Evolutionary conservation across 1,284 basidiomycete species (phyloP), one percentile per base, ranked within the genome.

Genomic region (Tilletia walkeri): DNA sequence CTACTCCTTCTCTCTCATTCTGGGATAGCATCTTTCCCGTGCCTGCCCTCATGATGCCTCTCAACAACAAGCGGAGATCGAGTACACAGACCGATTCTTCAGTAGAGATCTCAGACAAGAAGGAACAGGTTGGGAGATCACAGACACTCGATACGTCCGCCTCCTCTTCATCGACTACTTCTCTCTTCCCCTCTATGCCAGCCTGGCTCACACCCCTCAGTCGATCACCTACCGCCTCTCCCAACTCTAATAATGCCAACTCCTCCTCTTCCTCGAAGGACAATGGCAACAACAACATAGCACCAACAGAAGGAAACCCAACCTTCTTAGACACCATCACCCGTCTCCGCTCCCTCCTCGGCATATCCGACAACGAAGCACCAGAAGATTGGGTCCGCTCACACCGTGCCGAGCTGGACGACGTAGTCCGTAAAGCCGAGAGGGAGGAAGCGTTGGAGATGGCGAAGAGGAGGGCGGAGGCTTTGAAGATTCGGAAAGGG

Each of bases 261-360:
- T 20, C 66, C 36, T 61, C 56, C 56, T 34, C 56, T 5, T 34
- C 30, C 14, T 34, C 30, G 30, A 34, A 38, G 36, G 20, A 36
- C 10, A 18, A 54, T 20, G 24, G 20, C 45, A 10, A 12, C 7
- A 12, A 20, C 38, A 24, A 36, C 24, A 34, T 53, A 10, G 20
- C 48, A 39, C 45, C 47, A 4, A 45, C 45, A 10, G 54, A 47
- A 30, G 47, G 54, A 12, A 68, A 54, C 34, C 9, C 53, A 6
- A 56, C 49, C 67, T 68, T 68, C 50, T 30, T 68, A 7, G 67
- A 68, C 36, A 63, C 67, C n/a, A 54, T 68, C 30, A 59, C 67
- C 41, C 20, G 67, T 30, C 49, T 68, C 9, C 54, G 67, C 30
- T 24, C 36, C 45, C 36, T 68, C 18, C 20, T 68, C 50, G 67